A percentile compares a stretch with the other conserved stretches of the same genome.
phyloP scores from a whole-genome alignment of 768 basidiomycete species.

The Boletus rufocinnamomeus region DNA sequence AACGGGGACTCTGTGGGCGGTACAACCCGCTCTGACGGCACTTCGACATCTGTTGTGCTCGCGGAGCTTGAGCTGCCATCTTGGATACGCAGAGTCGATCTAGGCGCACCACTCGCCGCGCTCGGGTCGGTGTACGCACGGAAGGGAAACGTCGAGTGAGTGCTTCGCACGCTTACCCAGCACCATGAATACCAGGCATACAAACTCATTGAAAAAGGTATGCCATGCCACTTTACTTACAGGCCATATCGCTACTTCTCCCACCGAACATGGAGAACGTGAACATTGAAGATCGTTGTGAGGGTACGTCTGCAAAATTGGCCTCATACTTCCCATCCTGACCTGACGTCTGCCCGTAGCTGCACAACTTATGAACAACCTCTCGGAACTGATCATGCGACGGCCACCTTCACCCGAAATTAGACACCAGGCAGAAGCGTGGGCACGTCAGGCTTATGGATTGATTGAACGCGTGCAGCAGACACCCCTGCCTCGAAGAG shows the following conservation, averaged over 20 bases:
- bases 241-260: constrained; percentile 62
- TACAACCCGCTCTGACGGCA: not conserved
- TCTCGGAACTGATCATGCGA: constrained; percentile 45
- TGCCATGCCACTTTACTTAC: constrained; percentile 65
- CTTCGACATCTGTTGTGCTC: constrained; percentile 34
- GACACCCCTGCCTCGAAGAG: constrained; percentile 16
- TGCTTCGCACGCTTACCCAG: not conserved
- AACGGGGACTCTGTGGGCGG: not conserved
- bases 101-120: constrained; percentile 69
- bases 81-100: constrained; percentile 61
- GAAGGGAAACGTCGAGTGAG: constrained; percentile 49
- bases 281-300: constrained; percentile 53
- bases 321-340: not conserved
- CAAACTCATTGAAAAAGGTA: constrained; percentile 42
- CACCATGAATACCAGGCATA: not conserved
- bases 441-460: constrained; percentile 54
- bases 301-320: constrained; percentile 43
- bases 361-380: constrained; percentile 51
- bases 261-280: constrained; percentile 39
- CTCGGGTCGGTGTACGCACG: constrained; percentile 62
- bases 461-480: constrained; percentile 33
- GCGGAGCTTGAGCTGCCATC: constrained; percentile 57
- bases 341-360: constrained; percentile 27
- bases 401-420: constrained; percentile 38
- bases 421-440: constrained; percentile 54